Percentiles rank a stretch among this genome's conserved stretches.
Conservation (phyloP, 2,329 filamentous ascomycete species). For the Colletotrichum theobromicola region DNA sequence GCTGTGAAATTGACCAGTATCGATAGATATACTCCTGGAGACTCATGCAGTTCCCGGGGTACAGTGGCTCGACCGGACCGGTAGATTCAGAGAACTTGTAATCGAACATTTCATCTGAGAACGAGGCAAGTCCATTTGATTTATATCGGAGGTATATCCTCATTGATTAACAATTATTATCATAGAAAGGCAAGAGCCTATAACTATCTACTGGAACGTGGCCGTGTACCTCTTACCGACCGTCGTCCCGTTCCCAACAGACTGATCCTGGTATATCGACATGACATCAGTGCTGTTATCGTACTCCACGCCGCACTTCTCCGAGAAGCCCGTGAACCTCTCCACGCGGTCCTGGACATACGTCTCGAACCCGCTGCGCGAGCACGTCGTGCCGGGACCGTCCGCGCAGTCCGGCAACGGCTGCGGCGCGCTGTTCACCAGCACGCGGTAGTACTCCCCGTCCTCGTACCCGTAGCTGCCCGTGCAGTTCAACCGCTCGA, state of each 20-base stretch:
- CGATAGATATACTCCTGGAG: not conserved
- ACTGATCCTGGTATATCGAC: conserved; percentile 34
- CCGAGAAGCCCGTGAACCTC: conserved; percentile 44
- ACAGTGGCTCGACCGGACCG: fast-evolving
- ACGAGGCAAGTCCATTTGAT: not conserved
- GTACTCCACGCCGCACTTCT: conserved; percentile 40
- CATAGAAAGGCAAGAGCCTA: not conserved
- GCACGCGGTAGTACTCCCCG: conserved; percentile 53
- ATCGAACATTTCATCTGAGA: not conserved
- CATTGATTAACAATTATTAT: not conserved
- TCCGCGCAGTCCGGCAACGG: conserved; percentile 45
- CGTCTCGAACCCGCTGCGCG: conserved; percentile 39
- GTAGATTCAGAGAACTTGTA: fast-evolving
- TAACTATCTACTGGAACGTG: not conserved
- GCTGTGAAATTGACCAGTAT: not conserved
- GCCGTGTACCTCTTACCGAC: conserved; percentile 28
- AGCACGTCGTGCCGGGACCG: conserved; percentile 50
- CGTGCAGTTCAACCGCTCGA: conserved; percentile 68
- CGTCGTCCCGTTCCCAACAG: conserved; percentile 28
- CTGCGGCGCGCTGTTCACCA: conserved; percentile 50
- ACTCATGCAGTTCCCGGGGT: not conserved
- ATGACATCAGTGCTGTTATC: conserved; percentile 38
- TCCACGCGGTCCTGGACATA: conserved; percentile 42
- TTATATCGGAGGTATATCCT: fast-evolving
- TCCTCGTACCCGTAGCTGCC: conserved; percentile 60